Base-by-base conservation (phyloP, 345 rosid genomes). In the Citrus maxima region DNA sequence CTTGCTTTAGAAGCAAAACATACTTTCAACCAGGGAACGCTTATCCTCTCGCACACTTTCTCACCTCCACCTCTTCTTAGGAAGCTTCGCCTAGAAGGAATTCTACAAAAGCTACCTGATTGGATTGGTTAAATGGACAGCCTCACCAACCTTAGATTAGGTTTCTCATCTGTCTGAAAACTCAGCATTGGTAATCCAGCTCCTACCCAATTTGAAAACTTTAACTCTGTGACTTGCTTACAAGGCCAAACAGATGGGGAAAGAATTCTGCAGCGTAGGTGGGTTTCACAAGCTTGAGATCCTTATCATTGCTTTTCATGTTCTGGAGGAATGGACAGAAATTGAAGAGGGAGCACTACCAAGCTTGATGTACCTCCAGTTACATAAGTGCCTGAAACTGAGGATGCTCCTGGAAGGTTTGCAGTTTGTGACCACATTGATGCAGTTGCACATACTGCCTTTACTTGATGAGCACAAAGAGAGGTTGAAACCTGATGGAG, bases 371-470 rank as follows among this genome's bases (percentile, higher is more conserved):
- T 75, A 66, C 46, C 86, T 87, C 76, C 81, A 72, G 59, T 28
- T 83, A 34, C 90, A 80, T 51, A 77, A 76, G 73, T 87, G 88
- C 76, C 67, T 22, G 64, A 8, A 54, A 18, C 77, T 80, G 61
- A 80, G 78, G 79, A 83, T 80, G 84, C 87, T 83, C 56, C 85
- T 86, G 14, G 90, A 87, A 71, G 88, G 85, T 35, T 70, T 87
- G 78, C 88, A 87, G 78, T 80, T 80, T 46, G 72, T 87, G 64
- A 80, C 85, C 37, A 81, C 85, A 64, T 42, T 85, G 77, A 78
- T 75, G 77, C 77, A 78, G 42, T 46, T 83, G 72, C 59, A 75
- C 58, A 46, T 85, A 79, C 40, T 83, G 75, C 84, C 88, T 61
- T 77, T 87, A 80, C 84, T 79, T 46, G 76, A 85, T 75, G 86